Base-by-base conservation (phyloP, 306 rosid genomes). In the Senna siamea region DNA sequence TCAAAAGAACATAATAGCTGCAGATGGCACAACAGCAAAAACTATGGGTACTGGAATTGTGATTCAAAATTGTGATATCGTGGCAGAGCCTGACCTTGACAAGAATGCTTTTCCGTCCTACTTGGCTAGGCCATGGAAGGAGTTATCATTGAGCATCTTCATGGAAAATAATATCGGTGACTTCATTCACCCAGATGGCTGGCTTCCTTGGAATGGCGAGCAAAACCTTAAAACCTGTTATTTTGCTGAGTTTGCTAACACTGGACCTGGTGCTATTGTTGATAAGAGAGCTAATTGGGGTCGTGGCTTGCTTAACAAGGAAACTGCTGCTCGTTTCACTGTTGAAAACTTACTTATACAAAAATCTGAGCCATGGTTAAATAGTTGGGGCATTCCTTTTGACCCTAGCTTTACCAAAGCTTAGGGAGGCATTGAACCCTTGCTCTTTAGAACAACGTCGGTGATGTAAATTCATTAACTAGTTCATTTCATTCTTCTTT, bases 111-210 rank as follows among this genome's bases (percentile, higher is more conserved):
- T 26, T 30, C 65, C 6, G 10, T 34, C 89, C 0, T 93, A 69
- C 82, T 57, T 93, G 76, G 98, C 96, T 0, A 68, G 98, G 77
- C 97, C 97, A 9, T 90, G 97, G 98, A 90, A 89, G 78, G 70
- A 77, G 9, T 90, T 73, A 34, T 79, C 98, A 0, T 87, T 78
- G 38, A 86, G 90, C 0, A 78, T 89, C 20, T 51, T 93, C 12
- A 83, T 93, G 82, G 97, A 93, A 59, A 64, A 66, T 14, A 69
- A 22, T 0, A 13, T 93, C 11, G 90, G 72, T 0, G 90, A 85
- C 51, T 50, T 86, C 2, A 78, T 87, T 83, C 56, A 48, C 37
- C 70, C 84, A 32, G 79, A 87, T 76, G 38, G 93, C 2, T 17
- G 56, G 84, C 35, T 88, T 78, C 88, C 85, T 0, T 93, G 97